Evolutionary conservation across 176 grass and related monocot genomes (phyloP).

Genomic region (Pharus latifolius): DNA sequence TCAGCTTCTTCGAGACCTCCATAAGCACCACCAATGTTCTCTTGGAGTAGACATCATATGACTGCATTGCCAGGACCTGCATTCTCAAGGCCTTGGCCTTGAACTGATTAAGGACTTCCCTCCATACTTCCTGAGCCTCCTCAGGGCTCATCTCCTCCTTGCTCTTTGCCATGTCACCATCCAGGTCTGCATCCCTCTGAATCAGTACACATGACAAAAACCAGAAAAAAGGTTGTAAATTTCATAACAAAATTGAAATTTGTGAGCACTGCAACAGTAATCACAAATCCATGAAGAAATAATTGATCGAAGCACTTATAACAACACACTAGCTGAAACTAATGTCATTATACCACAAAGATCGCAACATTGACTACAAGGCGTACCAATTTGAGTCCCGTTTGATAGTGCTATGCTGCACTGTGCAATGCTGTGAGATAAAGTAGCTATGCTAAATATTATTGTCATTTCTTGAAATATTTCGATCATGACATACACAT

Average conservation of each 20-base stretch:
- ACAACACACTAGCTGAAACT: not conserved
- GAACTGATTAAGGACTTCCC: slow-evolving; percentile 50
- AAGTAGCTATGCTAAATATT: too few species aligned
- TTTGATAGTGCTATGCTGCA: too few species aligned
- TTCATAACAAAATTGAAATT: not conserved
- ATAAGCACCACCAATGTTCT: slow-evolving; percentile 49
- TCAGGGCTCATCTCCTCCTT: slow-evolving; percentile 27
- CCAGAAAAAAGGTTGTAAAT: too few species aligned
- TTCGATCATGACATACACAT: too few species aligned
- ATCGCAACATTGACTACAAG: not conserved
- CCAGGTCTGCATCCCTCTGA: slow-evolving; percentile 8
- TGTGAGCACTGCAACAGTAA: not conserved
- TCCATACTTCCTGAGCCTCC: slow-evolving; percentile 60
- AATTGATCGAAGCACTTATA: not conserved
- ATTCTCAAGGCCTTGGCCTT: slow-evolving; percentile 57
- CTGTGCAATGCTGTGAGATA: too few species aligned
- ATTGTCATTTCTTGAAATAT: too few species aligned
- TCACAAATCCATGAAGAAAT: not conserved
- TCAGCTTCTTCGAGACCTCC: slow-evolving; percentile 55
- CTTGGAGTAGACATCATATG: slow-evolving; percentile 69
- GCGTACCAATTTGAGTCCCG: too few species aligned
- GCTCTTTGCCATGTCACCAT: slow-evolving; percentile 5
- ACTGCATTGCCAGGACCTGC: slow-evolving; percentile 32
- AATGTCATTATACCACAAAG: not conserved
- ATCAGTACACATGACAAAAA: too few species aligned